Conservation (phyloP, 2,329 filamentous ascomycete species). For the Colletotrichum orbiculare region DNA sequence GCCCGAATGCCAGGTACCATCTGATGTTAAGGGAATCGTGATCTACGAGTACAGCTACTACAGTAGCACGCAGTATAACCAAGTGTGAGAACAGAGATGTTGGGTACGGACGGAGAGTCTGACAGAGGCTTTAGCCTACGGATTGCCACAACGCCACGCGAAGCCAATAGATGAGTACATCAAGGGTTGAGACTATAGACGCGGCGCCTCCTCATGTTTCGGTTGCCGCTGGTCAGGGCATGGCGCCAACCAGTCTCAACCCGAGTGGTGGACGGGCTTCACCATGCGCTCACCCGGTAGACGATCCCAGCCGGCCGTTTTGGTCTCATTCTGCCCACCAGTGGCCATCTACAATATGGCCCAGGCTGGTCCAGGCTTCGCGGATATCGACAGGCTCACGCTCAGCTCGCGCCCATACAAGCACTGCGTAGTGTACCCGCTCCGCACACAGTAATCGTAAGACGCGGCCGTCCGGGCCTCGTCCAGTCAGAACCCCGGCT, state of each 20-base stretch:
- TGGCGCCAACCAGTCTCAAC: conserved; percentile 17
- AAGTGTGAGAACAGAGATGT: no score
- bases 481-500: conserved; percentile 26
- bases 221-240: conserved; percentile 15
- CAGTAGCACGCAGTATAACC: neutral
- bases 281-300: neutral
- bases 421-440: neutral
- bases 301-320: neutral
- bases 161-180: conserved; percentile 1
- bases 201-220: conserved; percentile 16
- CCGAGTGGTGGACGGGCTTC: conserved; percentile 15
- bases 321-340: conserved; percentile 7
- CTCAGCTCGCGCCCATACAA: neutral
- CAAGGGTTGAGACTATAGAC: conserved; percentile 1
- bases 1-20: neutral
- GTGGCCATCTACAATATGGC: no score
- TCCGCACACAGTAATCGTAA: neutral
- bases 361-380: no score
- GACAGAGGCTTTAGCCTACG: conserved; percentile 1
- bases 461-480: conserved; percentile 7
- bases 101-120: neutral
- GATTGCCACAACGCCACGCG: neutral
- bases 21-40: neutral
- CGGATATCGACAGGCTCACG: neutral
- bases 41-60: no score